A percentile compares a stretch with the other conserved stretches of the same genome.
These are phyloP conservation scores for Casuarina glauca DNA, from an alignment of 306 rosid genomes.

Conservation along the genomic window DNA sequence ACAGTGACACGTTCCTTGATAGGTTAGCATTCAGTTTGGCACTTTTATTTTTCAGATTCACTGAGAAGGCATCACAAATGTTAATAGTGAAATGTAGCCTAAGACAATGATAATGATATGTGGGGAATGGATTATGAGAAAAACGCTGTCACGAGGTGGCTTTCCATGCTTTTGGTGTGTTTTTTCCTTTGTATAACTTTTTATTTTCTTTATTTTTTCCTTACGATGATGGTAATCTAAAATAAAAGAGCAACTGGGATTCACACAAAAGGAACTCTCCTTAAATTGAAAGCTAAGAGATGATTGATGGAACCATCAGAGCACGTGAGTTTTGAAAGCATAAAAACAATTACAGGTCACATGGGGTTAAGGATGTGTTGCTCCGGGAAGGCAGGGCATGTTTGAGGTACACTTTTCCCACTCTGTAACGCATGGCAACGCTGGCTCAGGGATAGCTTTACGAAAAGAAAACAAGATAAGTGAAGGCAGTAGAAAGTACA, in stretches of 20 bases:
- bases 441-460: constrained; percentile 6
- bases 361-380: constrained; percentile 19
- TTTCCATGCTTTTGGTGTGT: too few species aligned
- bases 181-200: too few species aligned
- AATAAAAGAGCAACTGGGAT: background rate
- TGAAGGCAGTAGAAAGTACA: constrained; percentile 14
- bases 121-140: too few species aligned
- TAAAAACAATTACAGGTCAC: constrained; percentile 4
- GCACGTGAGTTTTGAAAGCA: constrained; percentile 27
- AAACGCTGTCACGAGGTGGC: too few species aligned
- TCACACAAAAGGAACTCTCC: background rate
- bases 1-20: too few species aligned
- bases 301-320: background rate
- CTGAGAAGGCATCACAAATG: too few species aligned
- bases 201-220: too few species aligned
- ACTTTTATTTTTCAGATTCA: too few species aligned
- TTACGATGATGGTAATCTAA: too few species aligned
- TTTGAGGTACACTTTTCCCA: constrained; percentile 30
- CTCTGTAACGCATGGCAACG: background rate
- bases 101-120: too few species aligned
- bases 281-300: background rate
- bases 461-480: constrained; percentile 1
- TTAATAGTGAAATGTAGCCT: too few species aligned
- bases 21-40: too few species aligned
- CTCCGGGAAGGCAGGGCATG: constrained; percentile 27